These are phyloP conservation scores for Cronartium quercuum DNA, from an alignment of 1,284 basidiomycete genomes.

Conservation along the genomic window DNA sequence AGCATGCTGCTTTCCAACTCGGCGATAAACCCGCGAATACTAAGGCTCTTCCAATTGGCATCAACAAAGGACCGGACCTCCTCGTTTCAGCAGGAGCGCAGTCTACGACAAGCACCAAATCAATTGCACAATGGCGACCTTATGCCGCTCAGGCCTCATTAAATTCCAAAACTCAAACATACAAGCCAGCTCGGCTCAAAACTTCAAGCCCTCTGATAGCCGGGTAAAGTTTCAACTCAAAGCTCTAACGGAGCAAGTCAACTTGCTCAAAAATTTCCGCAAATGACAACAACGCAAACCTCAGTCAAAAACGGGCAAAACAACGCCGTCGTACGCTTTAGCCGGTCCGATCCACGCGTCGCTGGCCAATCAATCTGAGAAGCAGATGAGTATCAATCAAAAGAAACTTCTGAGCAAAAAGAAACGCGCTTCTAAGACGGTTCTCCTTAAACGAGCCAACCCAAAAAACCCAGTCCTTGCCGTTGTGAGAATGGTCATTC, in stretches of 20 bases:
- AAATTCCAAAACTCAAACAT: not conserved
- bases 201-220: not conserved
- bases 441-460: not conserved
- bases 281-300: not conserved
- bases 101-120: not conserved
- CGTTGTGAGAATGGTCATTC: not conserved
- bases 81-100: not conserved
- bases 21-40: not conserved
- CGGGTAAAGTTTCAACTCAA: not conserved
- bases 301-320: too few species aligned
- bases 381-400: not conserved
- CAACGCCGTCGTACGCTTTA: not conserved
- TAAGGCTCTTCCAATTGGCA: not conserved
- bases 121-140: not conserved
- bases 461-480: not conserved
- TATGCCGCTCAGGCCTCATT: not conserved
- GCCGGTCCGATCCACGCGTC: not conserved
- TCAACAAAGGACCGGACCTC: not conserved
- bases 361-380: not conserved
- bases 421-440: not conserved
- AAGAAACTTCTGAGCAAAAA: not conserved
- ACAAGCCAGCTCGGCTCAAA: not conserved
- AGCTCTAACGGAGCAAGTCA: not conserved
- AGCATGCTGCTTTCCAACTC: not conserved
- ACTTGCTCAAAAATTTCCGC: not conserved